A percentile compares a stretch with the other conserved stretches of the same genome.
Evolutionary conservation across 1,284 basidiomycete species (phyloP).

Genomic region (Boletus sp.): DNA sequence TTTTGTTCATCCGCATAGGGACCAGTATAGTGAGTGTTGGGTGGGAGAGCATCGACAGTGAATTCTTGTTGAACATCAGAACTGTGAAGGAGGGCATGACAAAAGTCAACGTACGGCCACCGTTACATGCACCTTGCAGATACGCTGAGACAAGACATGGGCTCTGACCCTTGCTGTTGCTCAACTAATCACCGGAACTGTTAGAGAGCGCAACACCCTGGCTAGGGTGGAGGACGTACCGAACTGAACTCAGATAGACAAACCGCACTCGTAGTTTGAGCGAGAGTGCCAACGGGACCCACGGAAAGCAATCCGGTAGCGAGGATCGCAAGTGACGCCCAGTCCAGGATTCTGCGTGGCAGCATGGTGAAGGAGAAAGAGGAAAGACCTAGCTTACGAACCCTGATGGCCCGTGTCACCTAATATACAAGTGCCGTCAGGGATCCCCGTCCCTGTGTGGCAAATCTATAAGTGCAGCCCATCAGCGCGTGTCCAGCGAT

Average conservation of each 20-base stretch:
- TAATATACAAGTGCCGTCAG: neutral
- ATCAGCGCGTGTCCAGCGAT: conserved; percentile 2
- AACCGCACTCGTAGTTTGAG: conserved; percentile 19
- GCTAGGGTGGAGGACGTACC: conserved; percentile 16
- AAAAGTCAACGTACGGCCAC: conserved; percentile 26
- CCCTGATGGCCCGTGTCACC: neutral
- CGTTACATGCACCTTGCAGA: conserved; percentile 29
- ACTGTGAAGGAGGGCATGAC: neutral
- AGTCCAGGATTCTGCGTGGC: neutral
- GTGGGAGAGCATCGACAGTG: conserved; percentile 16
- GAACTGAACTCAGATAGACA: conserved; percentile 24
- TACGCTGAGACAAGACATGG: conserved; percentile 36
- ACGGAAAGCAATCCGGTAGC: conserved; percentile 13
- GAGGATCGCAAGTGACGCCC: conserved; percentile 20
- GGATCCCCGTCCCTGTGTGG: conserved; percentile 9
- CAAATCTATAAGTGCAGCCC: conserved; percentile 1
- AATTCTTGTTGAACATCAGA: conserved; percentile 24
- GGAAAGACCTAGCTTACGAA: neutral
- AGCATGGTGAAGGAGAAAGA: conserved; percentile 11
- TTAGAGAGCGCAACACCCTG: neutral
- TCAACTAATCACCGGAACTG: conserved; percentile 23
- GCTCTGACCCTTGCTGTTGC: conserved; percentile 31
- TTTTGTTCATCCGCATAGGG: conserved; percentile 19
- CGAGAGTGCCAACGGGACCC: conserved; percentile 14
- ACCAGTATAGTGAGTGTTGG: conserved; percentile 19